Percentiles rank a stretch among this genome's conserved stretches.
Evolutionary conservation across 2,329 filamentous ascomycete genomes (phyloP).

Genomic region (Lizonia empirigonia): DNA sequence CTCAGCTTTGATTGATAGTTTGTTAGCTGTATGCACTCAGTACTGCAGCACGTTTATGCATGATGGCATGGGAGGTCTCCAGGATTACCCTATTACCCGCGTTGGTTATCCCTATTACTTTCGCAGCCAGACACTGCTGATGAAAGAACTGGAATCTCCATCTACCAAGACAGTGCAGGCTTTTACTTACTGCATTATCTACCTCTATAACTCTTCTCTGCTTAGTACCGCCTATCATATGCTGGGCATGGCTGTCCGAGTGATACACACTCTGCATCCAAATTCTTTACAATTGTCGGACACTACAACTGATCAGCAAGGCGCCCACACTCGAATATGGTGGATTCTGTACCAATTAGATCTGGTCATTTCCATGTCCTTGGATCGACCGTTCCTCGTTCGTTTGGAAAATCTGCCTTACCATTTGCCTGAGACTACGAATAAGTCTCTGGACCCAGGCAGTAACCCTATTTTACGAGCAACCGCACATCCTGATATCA

Average conservation of each 20-base stretch:
- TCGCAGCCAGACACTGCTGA: slow-evolving; percentile 6
- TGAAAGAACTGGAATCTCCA: slow-evolving; percentile 5
- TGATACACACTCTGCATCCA: slow-evolving; percentile 2
- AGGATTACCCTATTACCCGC: neutral
- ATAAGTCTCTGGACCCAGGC: neutral
- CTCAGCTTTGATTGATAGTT: slow-evolving; percentile 5
- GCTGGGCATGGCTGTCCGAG: slow-evolving; percentile 7
- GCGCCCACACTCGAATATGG: neutral
- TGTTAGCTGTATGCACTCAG: slow-evolving; percentile 7
- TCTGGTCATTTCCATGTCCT: slow-evolving; percentile 9
- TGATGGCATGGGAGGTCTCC: neutral
- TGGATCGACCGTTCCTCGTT: slow-evolving; percentile 8
- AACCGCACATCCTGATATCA: neutral
- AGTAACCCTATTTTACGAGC: neutral
- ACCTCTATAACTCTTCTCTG: slow-evolving; percentile 7
- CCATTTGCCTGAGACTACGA: slow-evolving; percentile 1
- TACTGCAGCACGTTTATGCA: slow-evolving; percentile 9
- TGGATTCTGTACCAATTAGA: slow-evolving; percentile 6
- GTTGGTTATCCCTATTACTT: slow-evolving; percentile 9
- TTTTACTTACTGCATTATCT: slow-evolving; percentile 5
- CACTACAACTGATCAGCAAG: neutral
- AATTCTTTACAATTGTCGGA: neutral
- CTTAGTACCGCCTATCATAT: slow-evolving; percentile 8
- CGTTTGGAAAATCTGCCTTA: slow-evolving; percentile 6
- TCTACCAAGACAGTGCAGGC: slow-evolving; percentile 3